phyloP scores from a whole-genome alignment of 371 early-diverging fungal genomes.

The Apophysomyces ossiformis region DNA sequence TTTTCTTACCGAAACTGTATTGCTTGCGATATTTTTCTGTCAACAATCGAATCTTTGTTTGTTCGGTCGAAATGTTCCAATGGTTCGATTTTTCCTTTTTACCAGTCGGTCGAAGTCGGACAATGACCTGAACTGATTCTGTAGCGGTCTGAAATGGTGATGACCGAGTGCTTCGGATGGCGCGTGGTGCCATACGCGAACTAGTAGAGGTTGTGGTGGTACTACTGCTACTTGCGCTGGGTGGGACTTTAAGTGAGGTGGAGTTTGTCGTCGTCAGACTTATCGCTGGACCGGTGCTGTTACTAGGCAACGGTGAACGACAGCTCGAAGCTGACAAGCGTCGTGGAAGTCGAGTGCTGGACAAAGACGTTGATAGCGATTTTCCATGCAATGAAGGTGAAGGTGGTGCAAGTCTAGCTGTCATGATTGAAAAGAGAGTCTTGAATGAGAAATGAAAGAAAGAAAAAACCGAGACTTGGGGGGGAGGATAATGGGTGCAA shows the following conservation, averaged over 20 bases:
- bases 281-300: neutral
- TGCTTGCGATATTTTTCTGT: conserved; percentile 8
- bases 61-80: neutral
- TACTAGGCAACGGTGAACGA: neutral
- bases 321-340: neutral
- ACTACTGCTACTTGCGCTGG: neutral
- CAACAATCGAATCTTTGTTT: neutral
- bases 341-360: neutral
- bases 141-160: neutral
- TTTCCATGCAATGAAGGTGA: conserved; percentile 2
- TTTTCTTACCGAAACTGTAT: neutral
- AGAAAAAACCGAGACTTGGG: neutral
- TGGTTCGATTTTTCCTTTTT: neutral
- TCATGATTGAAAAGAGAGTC: neutral
- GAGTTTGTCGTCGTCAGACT: neutral
- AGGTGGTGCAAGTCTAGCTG: neutral
- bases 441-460: neutral
- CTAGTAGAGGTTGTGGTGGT: neutral
- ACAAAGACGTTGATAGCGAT: conserved; percentile 1
- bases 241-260: neutral
- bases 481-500: neutral
- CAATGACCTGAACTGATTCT: neutral
- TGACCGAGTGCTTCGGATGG: conserved; percentile 4
- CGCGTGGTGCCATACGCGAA: conserved; percentile 1
- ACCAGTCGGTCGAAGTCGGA: neutral